Evolutionary conservation across 768 basidiomycete species (phyloP), one percentile per base, ranked within the genome.

Genomic region (Rhodotorula diobovata): DNA sequence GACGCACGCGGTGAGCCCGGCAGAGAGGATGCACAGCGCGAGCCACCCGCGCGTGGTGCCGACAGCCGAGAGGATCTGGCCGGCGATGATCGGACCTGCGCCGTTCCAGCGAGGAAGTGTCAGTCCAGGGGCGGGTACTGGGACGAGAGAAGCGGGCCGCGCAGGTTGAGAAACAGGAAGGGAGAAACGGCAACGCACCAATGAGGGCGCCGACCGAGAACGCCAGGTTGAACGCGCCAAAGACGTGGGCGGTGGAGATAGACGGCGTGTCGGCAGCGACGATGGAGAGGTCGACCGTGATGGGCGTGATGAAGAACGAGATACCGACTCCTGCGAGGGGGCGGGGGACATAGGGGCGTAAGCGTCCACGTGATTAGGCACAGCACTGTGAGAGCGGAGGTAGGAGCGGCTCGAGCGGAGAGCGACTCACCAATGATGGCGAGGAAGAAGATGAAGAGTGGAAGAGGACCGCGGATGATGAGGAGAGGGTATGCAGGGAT

Each of bases 51-150:
- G 48, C 8, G 23, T 12, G 7, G 21, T n/a, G 25, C 20, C 20
- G 48, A 50, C 20, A 5, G 48, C 48, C 4, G 20, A 21, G 7
- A 23, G 20, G 23, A 50, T 3, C 48, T 50, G 48, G 28, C 48
- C 48, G 20, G 48, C 48, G 48, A 50, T n/a, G 48, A 50, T 50
- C 2, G 48, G 48, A 8, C 48, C 48, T 50, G 48, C 48, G 48
- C 73, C 72, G 66, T 64, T 73, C n/a, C 63, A 56, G 32, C 76
- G 76, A 32, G 45, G 76, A 11, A 76, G 74, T 41, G 73, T 71
- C 45, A n/a, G 68, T 11, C 68, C 72, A 28, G 12, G 23, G 51
- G 12, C 51, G 51, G 12, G 23, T 53, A 5, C 51, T 30, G 4
- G 28, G 51, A n/a, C 51, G 54, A n/a, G n/a, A n/a, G n/a, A n/a